Percentiles rank a stretch among this genome's conserved stretches.
Conservation (phyloP, 768 basidiomycete species). For the Gautieria morchelliformis region DNA sequence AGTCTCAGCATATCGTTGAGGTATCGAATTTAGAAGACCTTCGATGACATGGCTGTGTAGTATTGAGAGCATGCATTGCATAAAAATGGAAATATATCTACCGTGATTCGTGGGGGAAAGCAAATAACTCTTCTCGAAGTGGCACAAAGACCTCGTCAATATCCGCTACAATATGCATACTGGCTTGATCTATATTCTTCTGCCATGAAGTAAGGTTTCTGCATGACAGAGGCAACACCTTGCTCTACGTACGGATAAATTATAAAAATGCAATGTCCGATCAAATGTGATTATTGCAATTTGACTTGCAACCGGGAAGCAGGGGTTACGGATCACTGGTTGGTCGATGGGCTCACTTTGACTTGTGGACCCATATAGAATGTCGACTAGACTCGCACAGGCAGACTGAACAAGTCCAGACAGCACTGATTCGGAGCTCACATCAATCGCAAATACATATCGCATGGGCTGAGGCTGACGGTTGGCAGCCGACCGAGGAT, state of each 20-base stretch:
- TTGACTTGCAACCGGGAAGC: slow-evolving; percentile 43
- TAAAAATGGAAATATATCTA: slow-evolving; percentile 24
- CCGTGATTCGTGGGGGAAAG: slow-evolving; percentile 63
- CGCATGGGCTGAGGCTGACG: slow-evolving; percentile 57
- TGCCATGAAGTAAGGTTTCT: slow-evolving; percentile 12
- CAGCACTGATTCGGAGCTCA: slow-evolving; percentile 55
- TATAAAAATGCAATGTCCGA: slow-evolving; percentile 73
- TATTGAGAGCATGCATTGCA: background rate
- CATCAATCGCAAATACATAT: slow-evolving; percentile 83
- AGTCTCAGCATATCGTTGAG: slow-evolving; percentile 46
- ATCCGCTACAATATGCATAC: slow-evolving; percentile 78
- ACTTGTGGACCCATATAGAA: slow-evolving; percentile 48
- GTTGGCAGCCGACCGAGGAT: slow-evolving; percentile 30
- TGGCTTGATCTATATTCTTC: slow-evolving; percentile 38
- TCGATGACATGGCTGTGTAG: slow-evolving; percentile 50
- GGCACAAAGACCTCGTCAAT: slow-evolving; percentile 91
- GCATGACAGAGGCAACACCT: slow-evolving; percentile 14
- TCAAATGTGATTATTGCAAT: slow-evolving; percentile 85
- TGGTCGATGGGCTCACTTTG: slow-evolving; percentile 28
- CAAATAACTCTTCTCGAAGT: slow-evolving; percentile 61
- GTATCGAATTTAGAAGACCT: slow-evolving; percentile 53
- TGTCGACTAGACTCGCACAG: slow-evolving; percentile 49
- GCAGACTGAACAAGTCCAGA: slow-evolving; percentile 63
- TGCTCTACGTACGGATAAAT: slow-evolving; percentile 61
- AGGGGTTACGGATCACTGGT: slow-evolving; percentile 27